These are phyloP conservation scores for Cytospora piceae DNA, from an alignment of 2,329 filamentous ascomycete genomes.

Conservation along the genomic window DNA sequence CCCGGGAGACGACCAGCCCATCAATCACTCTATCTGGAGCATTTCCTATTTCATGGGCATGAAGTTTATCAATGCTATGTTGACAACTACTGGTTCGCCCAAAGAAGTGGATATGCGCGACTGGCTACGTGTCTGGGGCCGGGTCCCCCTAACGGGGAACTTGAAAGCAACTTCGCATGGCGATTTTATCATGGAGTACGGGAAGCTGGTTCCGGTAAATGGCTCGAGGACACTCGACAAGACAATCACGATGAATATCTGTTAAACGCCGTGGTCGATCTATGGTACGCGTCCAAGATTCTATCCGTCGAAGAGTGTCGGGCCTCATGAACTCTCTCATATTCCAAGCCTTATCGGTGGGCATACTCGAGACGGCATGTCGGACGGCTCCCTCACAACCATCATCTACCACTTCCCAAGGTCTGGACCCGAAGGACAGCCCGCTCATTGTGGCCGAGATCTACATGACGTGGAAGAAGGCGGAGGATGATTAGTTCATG, in stretches of 20 bases:
- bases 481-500: conserved; percentile 15
- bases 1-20: conserved; percentile 1
- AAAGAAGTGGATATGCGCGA: conserved; percentile 6
- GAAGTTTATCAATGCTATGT: conserved; percentile 11
- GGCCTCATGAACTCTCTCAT: conserved; percentile 19
- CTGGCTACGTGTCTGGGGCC: conserved; percentile 8
- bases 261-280: conserved; percentile 13
- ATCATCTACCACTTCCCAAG: conserved; percentile 9
- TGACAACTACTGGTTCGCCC: not conserved
- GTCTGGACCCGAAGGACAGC: conserved; percentile 4
- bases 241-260: conserved; percentile 17
- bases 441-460: conserved; percentile 10
- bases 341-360: conserved; percentile 12
- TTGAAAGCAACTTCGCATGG: conserved; percentile 1
- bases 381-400: not conserved
- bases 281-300: conserved; percentile 15
- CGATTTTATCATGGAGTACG: conserved; percentile 5
- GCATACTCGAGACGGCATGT: conserved; percentile 10
- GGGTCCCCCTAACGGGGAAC: conserved; percentile 3
- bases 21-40: conserved; percentile 15
- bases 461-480: conserved; percentile 16
- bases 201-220: not conserved
- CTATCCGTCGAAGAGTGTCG: conserved; percentile 13
- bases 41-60: conserved; percentile 3
- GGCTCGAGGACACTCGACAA: conserved; percentile 15